Base-by-base conservation (phyloP, 345 rosid genomes). In the Sisymbrium altissimum region DNA sequence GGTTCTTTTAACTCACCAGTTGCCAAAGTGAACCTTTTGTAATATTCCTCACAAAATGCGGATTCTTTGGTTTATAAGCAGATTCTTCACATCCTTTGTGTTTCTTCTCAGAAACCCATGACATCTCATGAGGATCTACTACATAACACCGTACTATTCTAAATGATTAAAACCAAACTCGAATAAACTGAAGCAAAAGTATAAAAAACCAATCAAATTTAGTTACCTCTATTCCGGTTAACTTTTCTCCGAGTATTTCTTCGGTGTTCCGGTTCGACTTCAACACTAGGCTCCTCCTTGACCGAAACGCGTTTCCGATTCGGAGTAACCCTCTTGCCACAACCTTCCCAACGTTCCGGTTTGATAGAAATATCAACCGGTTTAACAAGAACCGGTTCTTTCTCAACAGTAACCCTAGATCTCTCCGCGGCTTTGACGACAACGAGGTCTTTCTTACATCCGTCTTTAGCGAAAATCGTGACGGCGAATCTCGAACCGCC, bases 11-110 rank as follows among this genome's bases (percentile, higher is more conserved):
- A 25, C 72, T 75, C 33, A 67, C 79, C 74, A 75, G 9, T 61
- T 4, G 19, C 19, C 27, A 40, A 19, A 35, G 15, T 33, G 74
- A 15, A 62, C 35, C 5, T 2, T 5, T 0, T 11, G 55, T 44
- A 4, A 76, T 62, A 25, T 33, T 68, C 74, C 79, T 76, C 25
- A 76, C 52, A 53, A 68, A 76, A 69, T 76, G 79, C 3, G 79
- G 79, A 69, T 69, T 33, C 50, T 69, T 18, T n/a, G 65, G 64
- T 59, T 66, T 55, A 57, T 18, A 5, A 56, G 8, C 66, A 43
- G 60, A 19, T 19, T 68, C 41, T 68, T 40, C 54, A 32, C 9
- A 11, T 68, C 21, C 40, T 60, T 14, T 17, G 33, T 48, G 44
- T 15, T 46, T 39, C 68, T 21, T 67, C 27, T n/a, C 52, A 29